These are phyloP conservation scores for Rhizophagus clarus DNA, from an alignment of 192 early-diverging fungal species.

Conservation along the genomic window DNA sequence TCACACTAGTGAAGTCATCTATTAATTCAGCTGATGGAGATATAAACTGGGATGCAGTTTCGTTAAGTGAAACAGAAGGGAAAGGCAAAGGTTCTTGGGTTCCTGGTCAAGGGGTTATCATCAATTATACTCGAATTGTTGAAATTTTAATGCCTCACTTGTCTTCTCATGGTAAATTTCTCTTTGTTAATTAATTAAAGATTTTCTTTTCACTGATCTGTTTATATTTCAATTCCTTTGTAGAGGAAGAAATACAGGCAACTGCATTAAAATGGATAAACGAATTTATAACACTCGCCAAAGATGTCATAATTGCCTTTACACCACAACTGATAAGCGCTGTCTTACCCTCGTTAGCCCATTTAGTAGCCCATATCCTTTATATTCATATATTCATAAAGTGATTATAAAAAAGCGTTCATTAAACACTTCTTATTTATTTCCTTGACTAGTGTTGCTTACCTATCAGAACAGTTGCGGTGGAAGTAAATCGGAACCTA, in stretches of 20 bases:
- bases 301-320: constrained; percentile 80
- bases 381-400: not conserved
- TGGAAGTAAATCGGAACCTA: constrained; percentile 79
- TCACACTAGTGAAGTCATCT: constrained; percentile 25
- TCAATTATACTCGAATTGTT: constrained; percentile 86
- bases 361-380: constrained; percentile 53
- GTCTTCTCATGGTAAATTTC: constrained; percentile 50
- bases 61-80: constrained; percentile 42
- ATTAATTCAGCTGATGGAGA: constrained; percentile 5
- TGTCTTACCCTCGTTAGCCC: constrained; percentile 85
- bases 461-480: constrained; percentile 61
- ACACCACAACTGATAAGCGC: constrained; percentile 81
- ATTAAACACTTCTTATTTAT: not conserved
- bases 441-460: constrained; percentile 7
- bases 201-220: not conserved
- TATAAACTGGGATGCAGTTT: constrained; percentile 24
- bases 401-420: not conserved
- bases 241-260: constrained; percentile 88
- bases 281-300: constrained; percentile 83
- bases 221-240: constrained; percentile 24
- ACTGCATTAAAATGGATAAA: constrained; percentile 92
- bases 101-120: constrained; percentile 72
- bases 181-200: not conserved
- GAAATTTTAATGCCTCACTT: constrained; percentile 85
- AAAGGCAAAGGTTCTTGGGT: constrained; percentile 64